Evolutionary conservation across 2,329 filamentous ascomycete genomes (phyloP), one percentile per base, ranked within the genome.

Genomic region (Diaporthe citrichinensis): DNA sequence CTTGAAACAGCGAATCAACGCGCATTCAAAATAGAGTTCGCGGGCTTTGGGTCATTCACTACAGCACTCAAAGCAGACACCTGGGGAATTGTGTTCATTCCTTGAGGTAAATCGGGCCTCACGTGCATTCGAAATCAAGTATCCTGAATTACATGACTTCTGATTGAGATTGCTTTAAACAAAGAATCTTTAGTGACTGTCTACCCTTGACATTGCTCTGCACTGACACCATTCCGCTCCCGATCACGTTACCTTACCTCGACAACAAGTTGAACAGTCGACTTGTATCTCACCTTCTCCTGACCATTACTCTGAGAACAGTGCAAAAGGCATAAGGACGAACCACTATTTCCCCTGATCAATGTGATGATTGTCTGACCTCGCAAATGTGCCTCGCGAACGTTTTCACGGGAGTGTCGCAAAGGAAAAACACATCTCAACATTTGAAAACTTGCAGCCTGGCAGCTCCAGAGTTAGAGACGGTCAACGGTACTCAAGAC

Each of bases 1-100:
- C 31, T 68, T 68, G 65, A 68, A 68, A 68, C 65, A 28, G 46
- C 65, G 31, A 68, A 68, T 39, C 46, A 68, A 39, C 65, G 12
- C 2, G n/a, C 23, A 53, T 34, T 41, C 31, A 7, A 39, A 53
- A 53, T 68, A 68, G 31, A 68, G 46, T 68, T 68, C 28, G 9
- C 28, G 31, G 3, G 46, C 23, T 20, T 20, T 23, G 0, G 4
- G n/a, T 6, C 14, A 68, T 20, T 39, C 17, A n/a, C 15, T 17
- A 4, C 7, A 3, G 4, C 10, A 15, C 28, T 12, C 8, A 3
- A 10, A 39, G 31, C 31, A 53, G 14, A 25, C 14, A 7, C 31
- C 39, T 10, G 4, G 20, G 10, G 44, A n/a, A 49, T 36, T 20
- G 61, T 36, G 3, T 49, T 51, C 41, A 6, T 36, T 14, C 10